Base-by-base conservation (phyloP, 352 stramenopile species). In the Thalassiosira ordinaria region DNA sequence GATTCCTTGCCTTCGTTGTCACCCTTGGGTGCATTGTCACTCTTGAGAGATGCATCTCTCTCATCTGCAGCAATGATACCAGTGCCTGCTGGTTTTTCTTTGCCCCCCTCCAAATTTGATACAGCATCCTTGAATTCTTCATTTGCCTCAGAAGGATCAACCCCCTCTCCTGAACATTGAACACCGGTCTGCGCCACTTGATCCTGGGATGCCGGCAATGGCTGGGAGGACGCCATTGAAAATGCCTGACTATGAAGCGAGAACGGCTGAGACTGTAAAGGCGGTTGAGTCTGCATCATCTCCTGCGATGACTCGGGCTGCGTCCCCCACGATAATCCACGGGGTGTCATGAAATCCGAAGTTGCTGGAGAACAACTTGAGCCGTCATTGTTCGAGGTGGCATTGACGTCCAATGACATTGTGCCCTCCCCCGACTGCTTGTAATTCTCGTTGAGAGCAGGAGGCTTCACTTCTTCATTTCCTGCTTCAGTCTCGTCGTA, bases 401-500 rank as follows among this genome's bases (percentile, higher is more conserved):
- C 33, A 41, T 41, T 41, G 5, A 11, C 33, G 33, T 51, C 13
- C 16, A 53, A 29, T 3, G 27, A 29, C 13, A 27, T 53, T 27
- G 46, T 27, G n/a, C n/a, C n/a, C n/a, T n/a, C n/a, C n/a, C n/a
- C n/a, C n/a, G n/a, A n/a, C n/a, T n/a, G n/a, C n/a, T n/a, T n/a
- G n/a, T n/a, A n/a, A n/a, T n/a, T n/a, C n/a, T n/a, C n/a, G n/a
- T n/a, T n/a, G n/a, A n/a, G n/a, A n/a, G n/a, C n/a, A 47, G 39
- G 39, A 18, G 39, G 13, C 39, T 47, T n/a, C n/a, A n/a, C n/a
- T n/a, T n/a, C n/a, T n/a, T n/a, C n/a, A n/a, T n/a, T n/a, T n/a
- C n/a, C n/a, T n/a, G n/a, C n/a, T n/a, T 44, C 35, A 6, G 35
- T 44, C 35, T 44, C 35, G 35, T 44, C 35, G 16, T 80, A 84